Percentiles rank a stretch among this genome's conserved stretches.
phyloP scores from a whole-genome alignment of 2,329 filamentous ascomycete genomes.

The Monosporascus sp. region DNA sequence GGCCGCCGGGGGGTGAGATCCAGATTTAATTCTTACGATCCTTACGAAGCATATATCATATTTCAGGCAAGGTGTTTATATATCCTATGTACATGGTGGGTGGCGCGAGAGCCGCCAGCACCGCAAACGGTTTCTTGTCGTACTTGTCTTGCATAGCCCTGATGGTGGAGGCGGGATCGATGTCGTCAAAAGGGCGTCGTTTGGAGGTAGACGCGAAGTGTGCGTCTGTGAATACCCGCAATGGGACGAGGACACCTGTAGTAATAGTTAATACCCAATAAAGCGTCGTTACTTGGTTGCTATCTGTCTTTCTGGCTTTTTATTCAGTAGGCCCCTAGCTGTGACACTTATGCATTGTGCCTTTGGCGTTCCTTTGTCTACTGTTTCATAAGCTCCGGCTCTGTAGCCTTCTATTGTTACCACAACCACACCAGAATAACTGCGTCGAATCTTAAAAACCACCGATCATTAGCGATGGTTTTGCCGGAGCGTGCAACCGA shows the following conservation, averaged over 20 bases:
- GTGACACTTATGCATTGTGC: background rate
- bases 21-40: slow-evolving; percentile 51
- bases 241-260: slow-evolving; percentile 13
- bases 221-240: background rate
- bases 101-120: background rate
- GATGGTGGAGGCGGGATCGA: background rate
- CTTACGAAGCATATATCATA: slow-evolving; percentile 42
- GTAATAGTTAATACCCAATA: slow-evolving; percentile 25
- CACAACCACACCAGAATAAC: background rate
- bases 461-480: too few species aligned
- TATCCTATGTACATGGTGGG: slow-evolving; percentile 2
- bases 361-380: too few species aligned
- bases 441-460: too few species aligned
- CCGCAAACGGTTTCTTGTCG: background rate
- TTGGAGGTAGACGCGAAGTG: background rate
- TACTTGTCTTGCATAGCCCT: background rate
- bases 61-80: slow-evolving; percentile 19
- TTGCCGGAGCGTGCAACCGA: too few species aligned
- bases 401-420: too few species aligned
- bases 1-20: background rate
- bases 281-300: slow-evolving; percentile 16
- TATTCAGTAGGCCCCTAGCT: background rate
- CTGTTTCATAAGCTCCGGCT: too few species aligned
- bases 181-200: background rate
- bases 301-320: background rate